Evolutionary conservation across 1,284 basidiomycete species (phyloP), one percentile per base, ranked within the genome.

Genomic region (Apiotrichum sp.): DNA sequence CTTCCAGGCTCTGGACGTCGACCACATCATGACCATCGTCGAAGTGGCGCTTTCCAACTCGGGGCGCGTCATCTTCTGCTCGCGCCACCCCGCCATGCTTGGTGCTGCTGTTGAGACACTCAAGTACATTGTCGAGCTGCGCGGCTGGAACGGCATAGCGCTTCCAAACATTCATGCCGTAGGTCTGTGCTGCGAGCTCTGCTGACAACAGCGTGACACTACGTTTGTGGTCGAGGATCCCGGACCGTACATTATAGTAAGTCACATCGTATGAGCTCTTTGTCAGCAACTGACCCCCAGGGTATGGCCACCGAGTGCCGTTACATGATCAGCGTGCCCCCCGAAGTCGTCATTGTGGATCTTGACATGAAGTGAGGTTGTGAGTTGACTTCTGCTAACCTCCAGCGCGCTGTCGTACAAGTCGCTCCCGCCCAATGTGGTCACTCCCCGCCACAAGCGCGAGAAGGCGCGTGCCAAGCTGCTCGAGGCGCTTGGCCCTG

Each of bases 1-100:
- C 53, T 97, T 98, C 82, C 90, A 95, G 72, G 88, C 88, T 62
- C 77, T 98, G 57, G 93, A 93, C 66, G 83, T 97, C 57, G 93
- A 96, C 72, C 93, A 96, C 69, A 88, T 98, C 59, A 77, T 98
- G 56, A 93, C 89, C 32, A 88, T 92, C 57, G 91, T 91, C 70
- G 93, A 98, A 82, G 43, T 97, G 65, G 93, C 93, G 0, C 80
- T 98, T 39, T 85, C 92, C n/a, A 91, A 91, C 5, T 91, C 90
- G 8, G 93, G 95, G 16, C 84, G 90, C 33, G 79, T 98, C 54
- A 78, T 98, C 46, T 95, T 98, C 78, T 86, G 87, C 71, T 95
- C 90, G 33, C 82, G 88, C 47, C 88, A 95, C 72, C 88, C 92
- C 36, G 86, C 90, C 3, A 89, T 97, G 84, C 86, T 97, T 35